Evolutionary conservation across 116 monocot species (phyloP).

Genomic region (Posidonia oceanica): DNA sequence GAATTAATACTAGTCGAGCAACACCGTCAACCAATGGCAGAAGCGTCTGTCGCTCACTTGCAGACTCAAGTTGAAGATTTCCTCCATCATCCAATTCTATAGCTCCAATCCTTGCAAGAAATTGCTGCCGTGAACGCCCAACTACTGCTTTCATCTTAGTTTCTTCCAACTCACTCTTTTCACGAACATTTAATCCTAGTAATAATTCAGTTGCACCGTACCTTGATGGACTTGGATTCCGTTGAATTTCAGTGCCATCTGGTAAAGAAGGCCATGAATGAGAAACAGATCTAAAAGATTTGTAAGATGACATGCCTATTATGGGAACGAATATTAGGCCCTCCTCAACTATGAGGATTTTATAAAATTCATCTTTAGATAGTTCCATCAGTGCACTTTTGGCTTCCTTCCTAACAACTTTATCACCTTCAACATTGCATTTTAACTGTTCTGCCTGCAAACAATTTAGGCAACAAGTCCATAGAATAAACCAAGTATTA

Average conservation of each 20-base stretch:
- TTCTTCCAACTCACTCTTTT: constrained; percentile 44
- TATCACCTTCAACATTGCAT: constrained; percentile 29
- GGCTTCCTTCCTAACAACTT: constrained; percentile 56
- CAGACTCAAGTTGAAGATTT: constrained; percentile 9
- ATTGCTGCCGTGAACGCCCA: constrained; percentile 86
- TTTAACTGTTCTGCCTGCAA: constrained; percentile 57
- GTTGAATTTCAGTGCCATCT: constrained; percentile 59
- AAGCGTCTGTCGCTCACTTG: constrained; percentile 39
- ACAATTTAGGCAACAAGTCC: constrained; percentile 1
- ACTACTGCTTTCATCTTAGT: constrained; percentile 67
- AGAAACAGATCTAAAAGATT: constrained; percentile 43
- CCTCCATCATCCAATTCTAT: constrained; percentile 46
- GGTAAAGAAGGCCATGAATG: constrained; percentile 84
- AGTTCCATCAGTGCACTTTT: constrained; percentile 60
- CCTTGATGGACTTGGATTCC: constrained; percentile 44
- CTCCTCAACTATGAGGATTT: constrained; percentile 63
- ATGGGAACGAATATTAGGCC: constrained; percentile 63
- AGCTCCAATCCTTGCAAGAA: constrained; percentile 84
- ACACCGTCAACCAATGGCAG: constrained; percentile 70
- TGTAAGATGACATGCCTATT: constrained; percentile 57
- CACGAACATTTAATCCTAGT: constrained; percentile 47
- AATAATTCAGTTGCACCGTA: constrained; percentile 83
- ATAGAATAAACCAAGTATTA: not conserved
- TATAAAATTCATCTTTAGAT: constrained; percentile 59
- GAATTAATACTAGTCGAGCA: constrained; percentile 75